Evolutionary conservation across 306 rosid species (phyloP).

Genomic region (Corylus heterophylla): DNA sequence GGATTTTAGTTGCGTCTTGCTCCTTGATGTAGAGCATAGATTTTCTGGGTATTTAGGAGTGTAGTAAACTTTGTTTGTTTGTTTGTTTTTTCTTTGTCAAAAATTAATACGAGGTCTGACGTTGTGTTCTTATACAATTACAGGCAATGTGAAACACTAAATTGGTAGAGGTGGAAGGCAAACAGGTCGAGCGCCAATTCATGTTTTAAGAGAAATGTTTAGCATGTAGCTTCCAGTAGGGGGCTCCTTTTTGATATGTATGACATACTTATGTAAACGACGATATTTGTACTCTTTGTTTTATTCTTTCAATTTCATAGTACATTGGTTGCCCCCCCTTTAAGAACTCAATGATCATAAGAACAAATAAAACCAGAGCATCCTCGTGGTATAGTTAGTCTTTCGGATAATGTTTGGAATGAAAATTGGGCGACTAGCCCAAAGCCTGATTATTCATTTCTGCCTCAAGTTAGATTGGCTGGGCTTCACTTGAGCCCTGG

Average conservation of each 20-base stretch:
- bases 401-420: no score
- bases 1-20: not conserved
- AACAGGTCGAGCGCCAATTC: not conserved
- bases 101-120: not conserved
- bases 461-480: no score
- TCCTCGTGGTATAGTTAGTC: no score
- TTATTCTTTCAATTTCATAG: not conserved
- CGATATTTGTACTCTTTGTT: not conserved
- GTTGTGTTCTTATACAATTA: not conserved
- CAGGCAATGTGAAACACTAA: constrained; percentile 11
- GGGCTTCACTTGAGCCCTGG: no score
- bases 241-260: constrained; percentile 1
- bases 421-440: no score
- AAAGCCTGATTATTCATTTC: no score
- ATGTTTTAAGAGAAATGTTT: constrained; percentile 15
- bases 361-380: no score
- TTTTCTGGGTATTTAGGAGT: not conserved
- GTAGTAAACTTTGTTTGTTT: not conserved
- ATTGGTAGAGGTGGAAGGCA: constrained; percentile 11
- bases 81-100: not conserved
- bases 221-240: constrained; percentile 1
- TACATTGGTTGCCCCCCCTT: no score
- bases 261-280: not conserved
- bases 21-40: not conserved
- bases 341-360: no score